Base-by-base conservation (phyloP, 1,139 yeast species). In the Kurtzmaniella quercitrusa region DNA sequence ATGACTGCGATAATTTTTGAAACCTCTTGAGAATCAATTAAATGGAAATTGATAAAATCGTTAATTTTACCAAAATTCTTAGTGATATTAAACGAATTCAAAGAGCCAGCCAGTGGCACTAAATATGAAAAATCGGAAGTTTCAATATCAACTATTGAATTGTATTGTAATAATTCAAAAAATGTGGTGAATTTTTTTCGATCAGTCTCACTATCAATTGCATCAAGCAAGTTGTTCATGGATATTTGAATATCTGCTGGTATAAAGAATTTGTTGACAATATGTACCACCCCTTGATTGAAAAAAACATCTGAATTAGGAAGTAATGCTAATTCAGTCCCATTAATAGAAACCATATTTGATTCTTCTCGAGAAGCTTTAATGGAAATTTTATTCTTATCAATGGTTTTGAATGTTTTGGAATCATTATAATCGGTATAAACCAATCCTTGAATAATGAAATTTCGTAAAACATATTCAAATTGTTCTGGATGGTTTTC, bases 271-370 rank as follows among this genome's bases (percentile, higher is more conserved):
- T 73, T 62, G 39, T 73, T 66, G 5, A 86, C 66, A 1, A 91
- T 80, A 58, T 90, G 98, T 2, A 88, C 78, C 0, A 91, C 96
- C 1, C 98, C 98, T 56, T 85, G 84, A 48, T 79, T 81, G 59
- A 87, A 91, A 15, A 93, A 59, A 8, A 89, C 73, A 58, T 93
- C 97, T 1, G 81, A 69, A 47, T 79, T 74, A 41, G 72, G 68
- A 0, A 71, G 69, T 2, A 72, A 46, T 11, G 61, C 48, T 11
- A 70, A 41, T 7, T 47, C 42, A 1, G 72, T 63, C 34, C 54
- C 50, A 49, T 70, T 67, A 45, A 31, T 4, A 3, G 36, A 14
- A 52, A 65, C 34, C 18, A 50, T 39, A 54, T 66, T 38, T 38
- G 63, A 54, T 15, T 31, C 36, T 63, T 63, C 42, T 59, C 59